These are phyloP conservation scores for Penicillium coffeae DNA, from an alignment of 495 filamentous ascomycete genomes.

Conservation along the genomic window DNA sequence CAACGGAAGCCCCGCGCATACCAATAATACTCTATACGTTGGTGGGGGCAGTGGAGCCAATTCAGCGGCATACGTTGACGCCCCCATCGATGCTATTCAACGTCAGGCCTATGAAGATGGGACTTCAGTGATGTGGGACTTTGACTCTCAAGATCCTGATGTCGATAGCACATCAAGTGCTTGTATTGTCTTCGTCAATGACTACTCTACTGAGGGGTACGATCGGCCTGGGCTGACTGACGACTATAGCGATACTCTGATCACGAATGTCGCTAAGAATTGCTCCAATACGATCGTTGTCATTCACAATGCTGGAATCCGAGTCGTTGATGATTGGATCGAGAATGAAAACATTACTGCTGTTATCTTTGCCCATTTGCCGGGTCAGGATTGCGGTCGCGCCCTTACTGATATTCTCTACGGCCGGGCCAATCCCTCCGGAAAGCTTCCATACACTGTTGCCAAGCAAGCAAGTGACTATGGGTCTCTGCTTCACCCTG, in stretches of 20 bases:
- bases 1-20: too few species aligned
- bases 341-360: slow-evolving; percentile 57
- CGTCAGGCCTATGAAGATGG: slow-evolving; percentile 44
- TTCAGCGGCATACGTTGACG: slow-evolving; percentile 53
- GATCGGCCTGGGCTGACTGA: slow-evolving; percentile 22
- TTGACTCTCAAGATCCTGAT: slow-evolving; percentile 37
- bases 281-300: slow-evolving; percentile 55
- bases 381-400: slow-evolving; percentile 72
- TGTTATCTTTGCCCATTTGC: slow-evolving; percentile 67
- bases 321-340: slow-evolving; percentile 34
- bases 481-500: slow-evolving; percentile 54
- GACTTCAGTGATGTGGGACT: slow-evolving; percentile 37
- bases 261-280: slow-evolving; percentile 51
- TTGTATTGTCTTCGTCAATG: slow-evolving; percentile 62
- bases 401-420: slow-evolving; percentile 68
- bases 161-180: slow-evolving; percentile 44
- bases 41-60: slow-evolving; percentile 63
- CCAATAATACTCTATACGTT: slow-evolving; percentile 57
- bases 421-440: slow-evolving; percentile 65
- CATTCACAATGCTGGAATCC: slow-evolving; percentile 35
- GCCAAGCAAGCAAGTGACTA: slow-evolving; percentile 64
- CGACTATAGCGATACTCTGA: slow-evolving; percentile 47
- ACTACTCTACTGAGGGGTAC: slow-evolving; percentile 53
- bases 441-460: slow-evolving; percentile 71
- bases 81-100: slow-evolving; percentile 54